Evolutionary conservation across 2,329 filamentous ascomycete genomes (phyloP).

Genomic region (Corniculantispora saksenae): DNA sequence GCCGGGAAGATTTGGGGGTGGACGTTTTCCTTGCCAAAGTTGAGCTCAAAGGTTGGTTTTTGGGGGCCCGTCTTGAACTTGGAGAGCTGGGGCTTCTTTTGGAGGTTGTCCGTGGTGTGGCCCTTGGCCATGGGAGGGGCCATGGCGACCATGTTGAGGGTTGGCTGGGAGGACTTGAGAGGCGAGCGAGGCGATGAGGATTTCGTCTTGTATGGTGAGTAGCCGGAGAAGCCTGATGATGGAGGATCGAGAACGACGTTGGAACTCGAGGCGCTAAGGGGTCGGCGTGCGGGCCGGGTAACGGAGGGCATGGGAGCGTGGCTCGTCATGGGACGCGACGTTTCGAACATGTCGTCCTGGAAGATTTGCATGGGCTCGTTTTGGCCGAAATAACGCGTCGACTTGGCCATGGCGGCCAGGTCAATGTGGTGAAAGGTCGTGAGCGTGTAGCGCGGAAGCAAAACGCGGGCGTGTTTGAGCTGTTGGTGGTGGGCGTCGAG

Average conservation of each 20-base stretch:
- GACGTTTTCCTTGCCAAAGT: conserved; percentile 58
- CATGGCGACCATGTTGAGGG: conserved; percentile 67
- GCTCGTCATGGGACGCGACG: conserved; percentile 51
- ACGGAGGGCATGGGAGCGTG: conserved; percentile 58
- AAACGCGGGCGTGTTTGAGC: conserved; percentile 9
- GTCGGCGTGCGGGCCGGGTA: conserved; percentile 48
- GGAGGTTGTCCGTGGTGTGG: conserved; percentile 65
- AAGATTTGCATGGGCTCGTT: conserved; percentile 54
- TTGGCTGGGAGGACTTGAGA: conserved; percentile 55
- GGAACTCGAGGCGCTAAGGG: conserved; percentile 52
- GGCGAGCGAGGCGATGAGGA: conserved; percentile 62
- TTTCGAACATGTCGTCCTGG: conserved; percentile 52
- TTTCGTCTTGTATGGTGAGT: conserved; percentile 70
- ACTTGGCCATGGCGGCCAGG: conserved; percentile 55
- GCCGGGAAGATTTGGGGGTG: conserved; percentile 53
- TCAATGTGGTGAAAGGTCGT: conserved; percentile 18
- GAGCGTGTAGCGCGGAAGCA: conserved; percentile 4
- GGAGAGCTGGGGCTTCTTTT: conserved; percentile 65
- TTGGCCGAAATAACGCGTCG: conserved; percentile 47
- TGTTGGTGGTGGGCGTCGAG: not conserved
- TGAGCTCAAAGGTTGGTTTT: conserved; percentile 49
- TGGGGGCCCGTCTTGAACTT: conserved; percentile 60
- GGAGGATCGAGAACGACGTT: conserved; percentile 70
- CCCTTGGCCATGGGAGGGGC: conserved; percentile 59
- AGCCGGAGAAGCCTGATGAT: conserved; percentile 50